Conservation (phyloP, 768 basidiomycete genomes). For the Leccinum subtestaceum region DNA sequence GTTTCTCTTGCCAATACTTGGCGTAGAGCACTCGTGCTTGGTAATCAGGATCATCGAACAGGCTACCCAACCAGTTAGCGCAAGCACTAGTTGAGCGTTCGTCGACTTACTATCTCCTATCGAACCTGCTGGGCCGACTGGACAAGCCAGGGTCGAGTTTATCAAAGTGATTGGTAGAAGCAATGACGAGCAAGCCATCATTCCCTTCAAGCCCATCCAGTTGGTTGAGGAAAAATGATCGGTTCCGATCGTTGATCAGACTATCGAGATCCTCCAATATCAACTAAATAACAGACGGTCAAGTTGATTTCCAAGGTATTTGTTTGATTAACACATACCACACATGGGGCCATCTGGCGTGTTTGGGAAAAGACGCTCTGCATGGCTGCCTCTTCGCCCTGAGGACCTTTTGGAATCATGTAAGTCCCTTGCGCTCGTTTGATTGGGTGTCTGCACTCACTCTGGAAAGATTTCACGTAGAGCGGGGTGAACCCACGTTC, state of each 20-base stretch:
- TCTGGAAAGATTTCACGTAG: conserved; percentile 79
- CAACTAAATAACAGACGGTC: conserved; percentile 12
- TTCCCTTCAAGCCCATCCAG: conserved; percentile 79
- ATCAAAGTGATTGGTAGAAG: conserved; percentile 83
- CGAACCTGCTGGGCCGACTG: conserved; percentile 78
- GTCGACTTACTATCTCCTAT: conserved; percentile 73
- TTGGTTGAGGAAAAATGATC: conserved; percentile 88
- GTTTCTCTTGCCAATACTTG: conserved; percentile 79
- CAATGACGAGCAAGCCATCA: conserved; percentile 75
- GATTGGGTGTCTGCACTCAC: conserved; percentile 36
- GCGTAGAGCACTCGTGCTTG: conserved; percentile 67
- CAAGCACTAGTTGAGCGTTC: not conserved
- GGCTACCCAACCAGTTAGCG: conserved; percentile 35
- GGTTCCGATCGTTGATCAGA: conserved; percentile 71
- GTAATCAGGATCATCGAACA: conserved; percentile 68
- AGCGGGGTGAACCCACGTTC: conserved; percentile 63
- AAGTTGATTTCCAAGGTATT: not conserved
- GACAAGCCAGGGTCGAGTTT: conserved; percentile 74
- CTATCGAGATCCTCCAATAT: conserved; percentile 72
- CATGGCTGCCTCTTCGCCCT: conserved; percentile 69
- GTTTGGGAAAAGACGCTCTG: conserved; percentile 67
- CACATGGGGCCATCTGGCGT: conserved; percentile 65
- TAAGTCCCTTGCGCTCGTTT: conserved; percentile 7
- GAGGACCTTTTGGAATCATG: conserved; percentile 38
- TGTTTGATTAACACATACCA: conserved; percentile 47